These are phyloP conservation scores for Cicer bijugum DNA, from an alignment of 306 rosid genomes.

Conservation along the genomic window DNA sequence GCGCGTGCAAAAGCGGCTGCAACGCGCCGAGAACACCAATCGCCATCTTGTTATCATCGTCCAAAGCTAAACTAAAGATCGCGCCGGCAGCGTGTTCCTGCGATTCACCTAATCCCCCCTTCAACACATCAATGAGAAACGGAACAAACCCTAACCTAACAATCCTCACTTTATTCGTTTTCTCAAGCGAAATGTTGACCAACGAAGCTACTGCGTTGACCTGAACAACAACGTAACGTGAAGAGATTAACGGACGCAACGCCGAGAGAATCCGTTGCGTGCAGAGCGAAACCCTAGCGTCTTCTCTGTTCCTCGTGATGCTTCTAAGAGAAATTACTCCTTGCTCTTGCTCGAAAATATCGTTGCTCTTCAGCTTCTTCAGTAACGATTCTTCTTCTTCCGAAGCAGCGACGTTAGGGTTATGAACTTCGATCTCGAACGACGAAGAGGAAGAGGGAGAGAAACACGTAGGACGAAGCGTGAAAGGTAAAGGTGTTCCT, in stretches of 20 bases:
- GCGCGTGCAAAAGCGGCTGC: conserved; percentile 77
- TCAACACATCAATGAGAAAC: conserved; percentile 66
- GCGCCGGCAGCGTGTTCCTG: conserved; percentile 99
- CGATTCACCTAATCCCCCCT: conserved; percentile 64
- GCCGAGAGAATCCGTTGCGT: conserved; percentile 58
- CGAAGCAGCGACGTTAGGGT: conserved; percentile 48
- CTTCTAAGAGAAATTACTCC: conserved; percentile 61
- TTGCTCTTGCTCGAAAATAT: conserved; percentile 76
- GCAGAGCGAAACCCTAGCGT: conserved; percentile 66
- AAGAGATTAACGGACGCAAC: conserved; percentile 51
- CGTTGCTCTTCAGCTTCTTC: conserved; percentile 56
- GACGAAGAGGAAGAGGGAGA: conserved; percentile 76
- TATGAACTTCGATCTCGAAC: conserved; percentile 52
- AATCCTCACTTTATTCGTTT: conserved; percentile 77
- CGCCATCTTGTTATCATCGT: conserved; percentile 92
- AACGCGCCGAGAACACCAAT: conserved; percentile 85
- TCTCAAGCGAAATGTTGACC: conserved; percentile 85
- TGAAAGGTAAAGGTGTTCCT: conserved; percentile 64
- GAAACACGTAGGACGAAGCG: conserved; percentile 72
- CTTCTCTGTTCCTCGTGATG: conserved; percentile 62
- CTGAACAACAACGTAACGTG: conserved; percentile 69
- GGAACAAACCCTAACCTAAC: conserved; percentile 85
- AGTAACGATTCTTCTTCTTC: conserved; percentile 58
- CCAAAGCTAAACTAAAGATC: conserved; percentile 75
- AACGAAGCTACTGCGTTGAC: conserved; percentile 76